These are phyloP conservation scores for Wallacemonas sp. DNA, from an alignment of 208 protist genomes.

Conservation along the genomic window DNA sequence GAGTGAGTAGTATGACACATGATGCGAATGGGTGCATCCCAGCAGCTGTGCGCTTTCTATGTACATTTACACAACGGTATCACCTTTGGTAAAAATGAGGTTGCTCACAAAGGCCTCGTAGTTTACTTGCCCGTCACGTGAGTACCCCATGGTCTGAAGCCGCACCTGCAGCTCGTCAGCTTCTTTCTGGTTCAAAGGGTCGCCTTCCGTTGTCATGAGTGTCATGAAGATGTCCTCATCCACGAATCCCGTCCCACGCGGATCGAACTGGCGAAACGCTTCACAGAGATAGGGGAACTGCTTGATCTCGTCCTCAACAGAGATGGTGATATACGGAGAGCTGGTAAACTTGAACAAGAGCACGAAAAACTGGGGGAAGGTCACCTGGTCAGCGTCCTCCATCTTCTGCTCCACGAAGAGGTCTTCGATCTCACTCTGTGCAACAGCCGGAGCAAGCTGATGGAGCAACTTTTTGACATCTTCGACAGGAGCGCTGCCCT, in stretches of 20 bases:
- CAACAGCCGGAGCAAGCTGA: constrained; percentile 26
- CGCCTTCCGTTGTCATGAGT: constrained; percentile 53
- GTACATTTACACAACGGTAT: constrained; percentile 14
- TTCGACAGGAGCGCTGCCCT: constrained; percentile 36
- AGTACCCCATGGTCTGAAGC: constrained; percentile 39
- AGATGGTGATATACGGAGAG: not conserved
- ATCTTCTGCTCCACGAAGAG: constrained; percentile 37
- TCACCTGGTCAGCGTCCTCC: constrained; percentile 35
- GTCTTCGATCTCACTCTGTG: constrained; percentile 27
- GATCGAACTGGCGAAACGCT: constrained; percentile 50
- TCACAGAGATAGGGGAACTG: constrained; percentile 25
- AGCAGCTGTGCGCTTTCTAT: too few relatives aligned
- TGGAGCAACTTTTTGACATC: constrained; percentile 37
- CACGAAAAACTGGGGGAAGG: constrained; percentile 69
- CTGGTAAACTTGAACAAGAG: constrained; percentile 17
- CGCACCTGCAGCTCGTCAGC: constrained; percentile 37
- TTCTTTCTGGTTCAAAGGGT: constrained; percentile 39
- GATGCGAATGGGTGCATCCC: too few relatives aligned
- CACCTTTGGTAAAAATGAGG: constrained; percentile 21
- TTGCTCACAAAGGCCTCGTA: constrained; percentile 54
- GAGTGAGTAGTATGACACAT: too few relatives aligned
- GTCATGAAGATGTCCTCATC: constrained; percentile 48
- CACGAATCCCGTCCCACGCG: constrained; percentile 46
- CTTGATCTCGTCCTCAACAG: constrained; percentile 16
- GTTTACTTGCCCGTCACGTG: constrained; percentile 52